A percentile compares a stretch with the other conserved stretches of the same genome.
Conservation (phyloP, 164 flowering plant species). For the Vitis rupestris region DNA sequence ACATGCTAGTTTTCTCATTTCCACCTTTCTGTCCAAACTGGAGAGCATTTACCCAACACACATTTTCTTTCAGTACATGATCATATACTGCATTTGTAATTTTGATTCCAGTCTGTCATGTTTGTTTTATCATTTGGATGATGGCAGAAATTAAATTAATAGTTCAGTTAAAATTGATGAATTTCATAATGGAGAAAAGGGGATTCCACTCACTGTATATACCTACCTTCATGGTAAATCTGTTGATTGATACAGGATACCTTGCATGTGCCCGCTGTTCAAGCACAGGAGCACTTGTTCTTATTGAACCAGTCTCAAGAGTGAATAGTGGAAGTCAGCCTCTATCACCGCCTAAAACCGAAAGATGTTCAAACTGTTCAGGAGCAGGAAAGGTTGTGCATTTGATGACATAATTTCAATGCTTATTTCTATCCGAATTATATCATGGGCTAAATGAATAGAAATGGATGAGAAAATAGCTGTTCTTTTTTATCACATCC, state of each 20-base stretch:
- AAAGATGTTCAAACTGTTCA: constrained; percentile 93
- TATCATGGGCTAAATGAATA: not conserved
- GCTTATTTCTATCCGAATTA: not conserved
- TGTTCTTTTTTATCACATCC: not conserved
- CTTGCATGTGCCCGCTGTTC: constrained; percentile 97
- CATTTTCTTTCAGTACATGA: too few relatives aligned
- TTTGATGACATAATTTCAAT: not conserved
- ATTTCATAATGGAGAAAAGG: not conserved
- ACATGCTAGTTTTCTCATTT: too few relatives aligned
- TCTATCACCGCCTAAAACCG: constrained; percentile 68
- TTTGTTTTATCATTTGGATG: too few relatives aligned
- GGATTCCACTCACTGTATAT: not conserved
- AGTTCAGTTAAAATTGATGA: not conserved
- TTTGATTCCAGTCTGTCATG: too few relatives aligned
- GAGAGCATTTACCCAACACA: too few relatives aligned
- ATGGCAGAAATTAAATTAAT: too few relatives aligned
- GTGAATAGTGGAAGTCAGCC: constrained; percentile 55
- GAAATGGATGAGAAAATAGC: not conserved
- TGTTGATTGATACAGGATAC: constrained; percentile 60
- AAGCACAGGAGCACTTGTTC: constrained; percentile 74
- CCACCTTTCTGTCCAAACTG: too few relatives aligned
- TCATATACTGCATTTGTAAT: too few relatives aligned
- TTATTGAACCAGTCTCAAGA: constrained; percentile 69
- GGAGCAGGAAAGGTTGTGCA: constrained; percentile 89
- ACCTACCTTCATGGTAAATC: not conserved